Conservation (phyloP, 2,329 filamentous ascomycete genomes). For the Akanthomyces lecanii region DNA sequence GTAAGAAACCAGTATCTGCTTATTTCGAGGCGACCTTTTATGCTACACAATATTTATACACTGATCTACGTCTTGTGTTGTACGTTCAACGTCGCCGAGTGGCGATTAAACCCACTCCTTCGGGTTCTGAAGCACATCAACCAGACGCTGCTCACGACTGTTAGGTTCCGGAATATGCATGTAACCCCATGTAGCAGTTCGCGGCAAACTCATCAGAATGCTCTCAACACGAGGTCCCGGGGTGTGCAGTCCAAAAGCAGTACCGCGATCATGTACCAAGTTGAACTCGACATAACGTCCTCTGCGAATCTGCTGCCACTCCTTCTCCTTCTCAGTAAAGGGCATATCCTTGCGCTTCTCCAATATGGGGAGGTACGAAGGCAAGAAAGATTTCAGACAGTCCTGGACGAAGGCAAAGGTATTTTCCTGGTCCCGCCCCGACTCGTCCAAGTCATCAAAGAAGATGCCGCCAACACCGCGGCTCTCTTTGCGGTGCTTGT, state of each 20-base stretch:
- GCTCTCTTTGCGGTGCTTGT: constrained; percentile 83
- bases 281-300: constrained; percentile 99
- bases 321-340: constrained; percentile 79
- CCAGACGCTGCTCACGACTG: constrained; percentile 71
- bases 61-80: neutral
- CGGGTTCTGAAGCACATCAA: constrained; percentile 65
- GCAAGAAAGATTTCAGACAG: constrained; percentile 80
- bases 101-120: constrained; percentile 58
- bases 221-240: constrained; percentile 90
- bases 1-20: neutral
- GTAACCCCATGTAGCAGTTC: constrained; percentile 92
- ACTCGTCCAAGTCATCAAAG: constrained; percentile 93
- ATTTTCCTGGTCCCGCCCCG: constrained; percentile 81
- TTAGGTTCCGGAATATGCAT: constrained; percentile 82
- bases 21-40: neutral
- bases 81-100: neutral
- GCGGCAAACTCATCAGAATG: constrained; percentile 92
- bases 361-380: constrained; percentile 86
- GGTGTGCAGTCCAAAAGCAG: constrained; percentile 88
- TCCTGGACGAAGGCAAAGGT: constrained; percentile 87
- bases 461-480: constrained; percentile 95
- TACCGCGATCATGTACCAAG: constrained; percentile 92
- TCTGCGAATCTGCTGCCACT: constrained; percentile 91
- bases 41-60: constrained; percentile 14
- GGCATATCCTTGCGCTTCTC: constrained; percentile 87